phyloP scores from a whole-genome alignment of 768 basidiomycete genomes.

The Serendipita indica region DNA sequence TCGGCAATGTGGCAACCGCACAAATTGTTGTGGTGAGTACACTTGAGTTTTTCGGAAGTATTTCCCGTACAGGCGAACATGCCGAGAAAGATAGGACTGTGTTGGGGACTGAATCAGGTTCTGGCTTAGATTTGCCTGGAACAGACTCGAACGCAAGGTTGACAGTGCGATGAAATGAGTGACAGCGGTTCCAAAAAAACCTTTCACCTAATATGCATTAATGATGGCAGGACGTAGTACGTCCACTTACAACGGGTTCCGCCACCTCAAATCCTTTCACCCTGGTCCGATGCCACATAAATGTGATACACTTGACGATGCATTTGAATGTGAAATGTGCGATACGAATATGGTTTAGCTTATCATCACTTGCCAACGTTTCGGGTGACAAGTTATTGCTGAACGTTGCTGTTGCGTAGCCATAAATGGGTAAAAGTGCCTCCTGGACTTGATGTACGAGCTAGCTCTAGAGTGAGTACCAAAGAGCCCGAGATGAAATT shows the following conservation, averaged over 20 bases:
- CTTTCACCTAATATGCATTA: constrained; percentile 42
- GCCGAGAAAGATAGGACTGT: constrained; percentile 44
- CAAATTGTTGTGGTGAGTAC: constrained; percentile 47
- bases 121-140: constrained; percentile 21
- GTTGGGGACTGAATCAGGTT: constrained; percentile 26
- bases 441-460: constrained; percentile 39
- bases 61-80: constrained; percentile 60
- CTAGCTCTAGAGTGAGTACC: constrained; percentile 22
- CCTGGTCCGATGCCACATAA: constrained; percentile 46
- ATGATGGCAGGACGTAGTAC: not conserved
- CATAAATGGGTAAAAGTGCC: constrained; percentile 48
- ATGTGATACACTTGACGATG: constrained; percentile 50
- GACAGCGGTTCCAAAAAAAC: constrained; percentile 45
- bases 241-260: constrained; percentile 37
- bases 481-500: not conserved
- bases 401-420: constrained; percentile 31
- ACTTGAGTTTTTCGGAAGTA: not conserved
- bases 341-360: constrained; percentile 35
- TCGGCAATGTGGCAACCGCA: constrained; percentile 43
- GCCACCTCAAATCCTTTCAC: constrained; percentile 32
- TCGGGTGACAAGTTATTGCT: constrained; percentile 23
- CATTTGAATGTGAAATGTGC: constrained; percentile 65
- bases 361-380: constrained; percentile 26
- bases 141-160: constrained; percentile 39
- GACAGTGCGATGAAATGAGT: constrained; percentile 41